These are phyloP conservation scores for Blepharisma stoltei DNA, from an alignment of 73 alveolate genomes.

Conservation along the genomic window DNA sequence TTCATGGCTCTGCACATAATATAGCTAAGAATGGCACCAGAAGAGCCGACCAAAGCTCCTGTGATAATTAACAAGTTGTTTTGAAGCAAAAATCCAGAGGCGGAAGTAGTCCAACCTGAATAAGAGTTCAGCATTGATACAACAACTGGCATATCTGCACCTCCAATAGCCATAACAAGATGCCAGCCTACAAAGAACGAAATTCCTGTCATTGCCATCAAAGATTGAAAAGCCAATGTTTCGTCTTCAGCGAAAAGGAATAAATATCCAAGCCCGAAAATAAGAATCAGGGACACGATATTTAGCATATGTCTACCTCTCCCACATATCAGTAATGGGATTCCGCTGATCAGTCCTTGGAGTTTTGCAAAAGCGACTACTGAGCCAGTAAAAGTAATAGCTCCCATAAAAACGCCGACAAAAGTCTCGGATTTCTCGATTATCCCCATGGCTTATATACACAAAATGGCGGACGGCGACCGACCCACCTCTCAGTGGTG, in stretches of 20 bases:
- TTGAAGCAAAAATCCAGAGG: constrained; percentile 68
- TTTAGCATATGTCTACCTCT: neutral
- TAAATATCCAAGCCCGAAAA: neutral
- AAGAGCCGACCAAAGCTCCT: constrained; percentile 73
- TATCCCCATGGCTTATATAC: neutral
- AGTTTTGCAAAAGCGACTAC: constrained; percentile 66
- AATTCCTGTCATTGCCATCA: neutral
- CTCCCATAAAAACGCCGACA: constrained; percentile 29
- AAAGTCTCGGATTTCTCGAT: constrained; percentile 1
- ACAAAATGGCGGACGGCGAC: too few relatives aligned
- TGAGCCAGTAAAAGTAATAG: constrained; percentile 66
- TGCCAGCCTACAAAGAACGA: constrained; percentile 13
- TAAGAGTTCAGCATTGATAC: constrained; percentile 69
- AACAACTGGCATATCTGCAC: constrained; percentile 87
- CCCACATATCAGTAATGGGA: constrained; percentile 23
- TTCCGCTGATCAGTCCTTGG: constrained; percentile 23
- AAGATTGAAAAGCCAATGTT: neutral
- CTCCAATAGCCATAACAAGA: constrained; percentile 68
- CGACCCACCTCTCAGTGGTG: too few relatives aligned
- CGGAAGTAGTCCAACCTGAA: constrained; percentile 70
- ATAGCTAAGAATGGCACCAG: constrained; percentile 67
- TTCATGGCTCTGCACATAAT: constrained; percentile 69
- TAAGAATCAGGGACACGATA: neutral
- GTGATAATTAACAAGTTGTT: constrained; percentile 64
- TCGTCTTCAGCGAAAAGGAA: constrained; percentile 1